Conservation (phyloP, 2,329 filamentous ascomycete genomes). For the Fusarium transvaalense region DNA sequence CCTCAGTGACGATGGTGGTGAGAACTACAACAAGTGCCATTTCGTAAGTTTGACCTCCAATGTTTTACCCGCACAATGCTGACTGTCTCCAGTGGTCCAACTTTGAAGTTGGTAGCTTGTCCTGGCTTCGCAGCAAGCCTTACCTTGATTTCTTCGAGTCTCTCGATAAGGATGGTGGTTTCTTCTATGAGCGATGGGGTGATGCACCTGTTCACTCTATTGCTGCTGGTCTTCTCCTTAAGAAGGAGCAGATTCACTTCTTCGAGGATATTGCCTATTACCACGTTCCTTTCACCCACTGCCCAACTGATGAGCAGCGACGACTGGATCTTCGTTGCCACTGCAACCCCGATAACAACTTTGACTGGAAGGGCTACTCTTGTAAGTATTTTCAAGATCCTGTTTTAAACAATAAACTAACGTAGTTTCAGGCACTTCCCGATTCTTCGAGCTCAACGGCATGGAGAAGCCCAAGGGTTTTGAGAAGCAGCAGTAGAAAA, state of each 20-base stretch:
- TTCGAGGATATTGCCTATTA: conserved; percentile 99
- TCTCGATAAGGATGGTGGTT: conserved; percentile 91
- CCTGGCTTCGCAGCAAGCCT: conserved; percentile 90
- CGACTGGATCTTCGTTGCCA: conserved; percentile 89
- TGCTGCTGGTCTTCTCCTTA: conserved; percentile 85
- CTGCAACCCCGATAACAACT: conserved; percentile 96
- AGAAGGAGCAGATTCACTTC: conserved; percentile 96
- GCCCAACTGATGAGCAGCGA: conserved; percentile 88
- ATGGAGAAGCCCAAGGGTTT: conserved; percentile 88
- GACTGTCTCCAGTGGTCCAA: conserved; percentile 85
- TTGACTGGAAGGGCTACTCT: conserved; percentile 99
- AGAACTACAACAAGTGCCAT: conserved; percentile 97
- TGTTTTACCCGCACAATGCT: background rate
- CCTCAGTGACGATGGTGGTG: conserved; percentile 89
- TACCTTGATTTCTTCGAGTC: conserved; percentile 93
- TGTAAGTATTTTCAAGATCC: conserved; percentile 69
- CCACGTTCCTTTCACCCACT: conserved; percentile 98
- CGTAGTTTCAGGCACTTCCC: conserved; percentile 68
- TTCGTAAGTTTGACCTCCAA: conserved; percentile 72
- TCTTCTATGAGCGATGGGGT: conserved; percentile 99
- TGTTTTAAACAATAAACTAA: conserved; percentile 17
- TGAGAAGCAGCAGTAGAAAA: conserved; percentile 72
- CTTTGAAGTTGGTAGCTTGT: conserved; percentile 94
- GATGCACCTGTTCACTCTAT: conserved; percentile 99
- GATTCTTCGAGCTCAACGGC: conserved; percentile 86